Conservation (phyloP, 2,329 filamentous ascomycete species). For the Fusarium cicatricum region DNA sequence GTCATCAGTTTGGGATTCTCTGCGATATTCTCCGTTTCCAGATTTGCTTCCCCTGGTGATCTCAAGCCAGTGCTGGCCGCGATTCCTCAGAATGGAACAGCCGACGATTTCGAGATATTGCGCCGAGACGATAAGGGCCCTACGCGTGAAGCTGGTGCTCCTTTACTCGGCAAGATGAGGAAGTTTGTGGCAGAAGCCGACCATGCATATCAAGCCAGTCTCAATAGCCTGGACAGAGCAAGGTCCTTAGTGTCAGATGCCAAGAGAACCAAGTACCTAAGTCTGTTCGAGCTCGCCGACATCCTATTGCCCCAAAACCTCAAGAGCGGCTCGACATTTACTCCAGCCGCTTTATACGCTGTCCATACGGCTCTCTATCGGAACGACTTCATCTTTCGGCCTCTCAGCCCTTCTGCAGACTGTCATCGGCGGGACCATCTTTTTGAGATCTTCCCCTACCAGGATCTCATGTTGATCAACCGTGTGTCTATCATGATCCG, state of each 20-base stretch:
- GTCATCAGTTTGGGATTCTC: slow-evolving; percentile 52
- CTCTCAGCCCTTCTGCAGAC: slow-evolving; percentile 57
- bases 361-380: slow-evolving; percentile 71
- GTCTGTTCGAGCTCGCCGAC: slow-evolving; percentile 60
- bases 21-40: slow-evolving; percentile 59
- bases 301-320: slow-evolving; percentile 50
- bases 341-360: slow-evolving; percentile 67
- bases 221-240: slow-evolving; percentile 58
- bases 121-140: slow-evolving; percentile 52
- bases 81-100: slow-evolving; percentile 42
- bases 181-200: slow-evolving; percentile 55
- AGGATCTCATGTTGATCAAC: slow-evolving; percentile 42
- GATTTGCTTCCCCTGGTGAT: slow-evolving; percentile 54
- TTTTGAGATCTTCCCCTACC: slow-evolving; percentile 63
- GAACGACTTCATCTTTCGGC: slow-evolving; percentile 67
- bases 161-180: slow-evolving; percentile 58
- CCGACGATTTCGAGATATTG: slow-evolving; percentile 46
- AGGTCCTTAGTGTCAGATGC: slow-evolving; percentile 51
- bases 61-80: slow-evolving; percentile 49
- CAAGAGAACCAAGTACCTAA: slow-evolving; percentile 54
- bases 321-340: slow-evolving; percentile 50
- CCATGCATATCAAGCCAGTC: slow-evolving; percentile 56
- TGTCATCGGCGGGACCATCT: slow-evolving; percentile 60
- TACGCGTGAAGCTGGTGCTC: slow-evolving; percentile 52
- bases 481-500: slow-evolving; percentile 47